These are phyloP conservation scores for Tricholoma sp. DNA, from an alignment of 768 basidiomycete species.

Conservation along the genomic window DNA sequence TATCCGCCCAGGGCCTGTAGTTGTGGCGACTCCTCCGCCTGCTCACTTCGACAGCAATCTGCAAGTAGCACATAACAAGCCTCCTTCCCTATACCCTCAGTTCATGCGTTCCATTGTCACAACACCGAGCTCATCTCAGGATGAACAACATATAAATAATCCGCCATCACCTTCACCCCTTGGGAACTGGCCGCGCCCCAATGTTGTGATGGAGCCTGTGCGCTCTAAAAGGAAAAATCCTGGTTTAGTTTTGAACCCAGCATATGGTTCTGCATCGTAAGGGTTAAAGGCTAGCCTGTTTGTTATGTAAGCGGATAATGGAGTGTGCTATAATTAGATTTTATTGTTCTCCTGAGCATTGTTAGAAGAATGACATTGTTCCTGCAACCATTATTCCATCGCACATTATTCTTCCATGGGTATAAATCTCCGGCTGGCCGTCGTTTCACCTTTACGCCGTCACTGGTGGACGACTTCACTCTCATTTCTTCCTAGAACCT, in stretches of 20 bases:
- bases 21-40: neutral
- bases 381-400: neutral
- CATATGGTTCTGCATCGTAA: neutral
- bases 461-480: slow-evolving; percentile 14
- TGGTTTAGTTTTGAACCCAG: neutral
- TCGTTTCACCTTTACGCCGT: slow-evolving; percentile 7
- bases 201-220: slow-evolving; percentile 30
- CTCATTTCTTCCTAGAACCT: slow-evolving; percentile 5
- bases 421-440: neutral
- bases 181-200: slow-evolving; percentile 50
- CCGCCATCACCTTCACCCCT: slow-evolving; percentile 40
- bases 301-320: neutral
- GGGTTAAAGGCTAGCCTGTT: too few relatives aligned
- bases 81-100: slow-evolving; percentile 29
- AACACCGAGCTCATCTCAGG: slow-evolving; percentile 13
- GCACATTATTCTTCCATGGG: neutral
- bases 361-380: slow-evolving; percentile 4
- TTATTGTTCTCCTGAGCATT: slow-evolving; percentile 3
- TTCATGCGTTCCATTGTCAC: slow-evolving; percentile 19
- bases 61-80: slow-evolving; percentile 5
- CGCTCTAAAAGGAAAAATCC: slow-evolving; percentile 25
- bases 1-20: slow-evolving; percentile 12
- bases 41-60: neutral
- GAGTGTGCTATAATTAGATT: neutral
- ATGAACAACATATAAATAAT: slow-evolving; percentile 12